Conservation (phyloP, 2,329 filamentous ascomycete genomes). For the Diaporthe vexans region DNA sequence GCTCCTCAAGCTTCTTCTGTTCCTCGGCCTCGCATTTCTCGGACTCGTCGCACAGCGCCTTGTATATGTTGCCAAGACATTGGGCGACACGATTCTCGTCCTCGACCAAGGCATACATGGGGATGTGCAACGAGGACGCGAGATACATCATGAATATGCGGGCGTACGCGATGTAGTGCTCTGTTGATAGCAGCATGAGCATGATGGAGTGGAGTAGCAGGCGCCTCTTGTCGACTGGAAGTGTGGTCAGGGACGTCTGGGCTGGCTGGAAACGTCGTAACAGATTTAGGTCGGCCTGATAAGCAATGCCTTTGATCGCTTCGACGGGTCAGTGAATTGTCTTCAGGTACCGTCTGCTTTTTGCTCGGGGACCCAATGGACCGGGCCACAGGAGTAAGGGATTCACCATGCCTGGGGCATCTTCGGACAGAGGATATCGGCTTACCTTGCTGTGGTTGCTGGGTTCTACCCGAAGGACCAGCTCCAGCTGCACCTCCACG, state of each 20-base stretch:
- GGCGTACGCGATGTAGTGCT: constrained; percentile 82
- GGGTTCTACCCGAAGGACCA: constrained; percentile 14
- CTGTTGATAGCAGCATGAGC: constrained; percentile 80
- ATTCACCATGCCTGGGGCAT: background rate
- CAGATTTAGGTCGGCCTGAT: constrained; percentile 58
- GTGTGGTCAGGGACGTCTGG: constrained; percentile 70
- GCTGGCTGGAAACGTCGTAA: constrained; percentile 70
- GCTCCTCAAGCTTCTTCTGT: constrained; percentile 46
- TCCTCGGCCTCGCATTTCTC: constrained; percentile 49
- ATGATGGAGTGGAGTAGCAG: constrained; percentile 80
- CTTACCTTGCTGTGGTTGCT: constrained; percentile 40
- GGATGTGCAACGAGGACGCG: constrained; percentile 78
- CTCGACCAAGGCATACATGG: constrained; percentile 73
- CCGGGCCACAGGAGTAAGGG: too few species aligned
- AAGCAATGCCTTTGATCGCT: constrained; percentile 51
- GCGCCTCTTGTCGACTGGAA: constrained; percentile 72
- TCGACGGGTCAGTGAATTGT: constrained; percentile 41
- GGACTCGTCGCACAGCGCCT: constrained; percentile 65
- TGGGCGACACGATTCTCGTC: constrained; percentile 83
- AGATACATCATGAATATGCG: constrained; percentile 79
- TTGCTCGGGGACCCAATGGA: background rate
- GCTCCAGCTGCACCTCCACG: constrained; percentile 47
- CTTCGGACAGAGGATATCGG: background rate
- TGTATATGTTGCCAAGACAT: constrained; percentile 81
- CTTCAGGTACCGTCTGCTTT: background rate